phyloP scores from a whole-genome alignment of 2,329 filamentous ascomycete species.

The Neobulgaria alba region DNA sequence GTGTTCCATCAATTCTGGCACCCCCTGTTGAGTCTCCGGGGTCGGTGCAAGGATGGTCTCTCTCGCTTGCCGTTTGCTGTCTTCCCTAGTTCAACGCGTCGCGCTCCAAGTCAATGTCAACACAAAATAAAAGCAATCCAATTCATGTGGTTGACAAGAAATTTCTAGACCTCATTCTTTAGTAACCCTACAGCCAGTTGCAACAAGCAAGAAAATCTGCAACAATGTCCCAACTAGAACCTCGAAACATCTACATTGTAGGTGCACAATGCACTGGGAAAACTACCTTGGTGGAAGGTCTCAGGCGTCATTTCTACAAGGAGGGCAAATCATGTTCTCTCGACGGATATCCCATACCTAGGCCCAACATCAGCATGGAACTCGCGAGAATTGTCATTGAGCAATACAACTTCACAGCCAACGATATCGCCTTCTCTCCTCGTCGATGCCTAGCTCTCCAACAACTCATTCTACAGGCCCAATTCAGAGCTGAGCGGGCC shows the following conservation, averaged over 20 bases:
- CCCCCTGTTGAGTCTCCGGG: no score
- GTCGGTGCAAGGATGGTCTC: no score
- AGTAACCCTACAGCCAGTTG: no score
- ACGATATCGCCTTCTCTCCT: constrained; percentile 1
- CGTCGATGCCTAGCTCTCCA: not conserved
- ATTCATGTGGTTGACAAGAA: no score
- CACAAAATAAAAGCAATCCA: no score
- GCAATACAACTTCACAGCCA: constrained; percentile 3
- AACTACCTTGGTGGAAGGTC: constrained; percentile 8
- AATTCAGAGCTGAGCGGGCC: constrained; percentile 1
- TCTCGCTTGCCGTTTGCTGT: no score
- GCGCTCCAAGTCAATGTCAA: no score
- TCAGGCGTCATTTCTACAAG: constrained; percentile 1
- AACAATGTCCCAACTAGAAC: no score
- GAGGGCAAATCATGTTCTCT: not conserved
- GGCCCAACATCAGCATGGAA: constrained; percentile 6
- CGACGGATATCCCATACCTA: not conserved
- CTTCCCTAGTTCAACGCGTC: no score
- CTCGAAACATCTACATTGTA: constrained; percentile 8
- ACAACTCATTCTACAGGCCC: constrained; percentile 4
- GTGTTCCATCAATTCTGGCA: no score
- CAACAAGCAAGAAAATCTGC: no score
- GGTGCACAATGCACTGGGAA: constrained; percentile 8
- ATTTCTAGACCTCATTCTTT: no score
- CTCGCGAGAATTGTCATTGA: constrained; percentile 6